Base-by-base conservation (phyloP, 257 asterid species). In the Eustoma russellianum region DNA sequence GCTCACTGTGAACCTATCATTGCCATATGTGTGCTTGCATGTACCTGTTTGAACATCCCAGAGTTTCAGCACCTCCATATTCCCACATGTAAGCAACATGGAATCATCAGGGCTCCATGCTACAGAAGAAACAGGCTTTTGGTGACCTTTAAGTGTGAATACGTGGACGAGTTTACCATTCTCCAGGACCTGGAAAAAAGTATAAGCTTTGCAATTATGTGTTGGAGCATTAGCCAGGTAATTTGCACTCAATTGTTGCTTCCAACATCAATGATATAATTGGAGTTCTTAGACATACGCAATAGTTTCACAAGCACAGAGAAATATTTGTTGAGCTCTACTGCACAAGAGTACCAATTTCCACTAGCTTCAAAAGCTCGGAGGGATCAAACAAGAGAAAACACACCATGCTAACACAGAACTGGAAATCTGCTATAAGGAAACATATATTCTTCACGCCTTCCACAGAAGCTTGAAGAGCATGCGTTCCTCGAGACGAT, bases 51-150 rank as follows among this genome's bases (percentile, higher is more conserved):
- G 82, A 49, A 70, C 88, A 18, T 86, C 96, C 98, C 98, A 90
- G 45, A 86, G 96, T 66, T 83, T 86, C 49, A 86, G 83, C 48
- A 83, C 93, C 80, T 90, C 98, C 74, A 68, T 11, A 58, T 83
- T 81, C 57, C 96, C 98, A 56, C 98, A 90, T 41, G 95, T 86
- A 60, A 90, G 89, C 41, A 90, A 66, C 98, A 86, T 86, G 24
- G 82, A 79, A 76, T 86, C 93, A 38, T 90, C 83, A 33, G 98
- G 98, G 70, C 96, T 90, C 98, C 96, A 90, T 41, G 94, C 71
- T 47, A 86, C 84, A 54, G 80, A 80, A 33, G 95, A 86, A 43
- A 90, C 84, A 2, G 96, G 88, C 15, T 78, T 80, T 66, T 77
- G 58, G 79, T 90, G 98, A 73, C 91, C 54, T 33, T 59, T 48